Evolutionary conservation across 441 rosid species (phyloP), one percentile per base, ranked within the genome.

Genomic region (Pelargonium fulgidum): DNA sequence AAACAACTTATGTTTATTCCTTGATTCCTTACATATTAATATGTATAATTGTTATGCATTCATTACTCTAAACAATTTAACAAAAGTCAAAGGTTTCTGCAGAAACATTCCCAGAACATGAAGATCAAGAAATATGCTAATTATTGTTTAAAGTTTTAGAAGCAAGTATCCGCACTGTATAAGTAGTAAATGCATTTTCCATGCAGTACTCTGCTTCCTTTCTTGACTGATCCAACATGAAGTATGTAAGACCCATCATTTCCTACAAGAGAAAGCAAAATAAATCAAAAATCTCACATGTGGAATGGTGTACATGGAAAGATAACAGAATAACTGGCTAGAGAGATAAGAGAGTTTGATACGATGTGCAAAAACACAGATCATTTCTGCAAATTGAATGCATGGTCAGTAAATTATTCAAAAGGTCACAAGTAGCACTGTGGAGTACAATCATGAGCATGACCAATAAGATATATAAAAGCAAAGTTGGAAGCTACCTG

Each of bases 171-270:
- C 92, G 70, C 88, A 95, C 99, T 79, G 80, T 77, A 75, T 95
- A 95, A 59, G 96, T 90, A 82, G 70, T 90, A 73, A 89, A 89
- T 71, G 99, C 97, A 81, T 86, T 92, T 85, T 95, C 99, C 98
- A 95, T 95, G 90, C 92, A 90, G 79, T 90, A 85, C 80, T 95
- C 96, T 42, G 96, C 91, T 65, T 95, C 99, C 81, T 92, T 92
- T 81, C 88, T 86, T 70, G 98, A 89, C 77, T 92, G 98, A 84
- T 95, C 98, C 89, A 88, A 81, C 93, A 95, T 80, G 83, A 95
- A 95, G 78, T 80, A 92, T 58, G 96, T 65, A 76, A 92, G 91
- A 63, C 93, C 99, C 92, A 87, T 92, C 95, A 95, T 95, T 89
- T 95, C 99, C 99, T 95, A 80, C 83, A 70, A 72, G 71, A 78